phyloP scores from a whole-genome alignment of 371 early-diverging fungal genomes.

The Mortierella sp. region DNA sequence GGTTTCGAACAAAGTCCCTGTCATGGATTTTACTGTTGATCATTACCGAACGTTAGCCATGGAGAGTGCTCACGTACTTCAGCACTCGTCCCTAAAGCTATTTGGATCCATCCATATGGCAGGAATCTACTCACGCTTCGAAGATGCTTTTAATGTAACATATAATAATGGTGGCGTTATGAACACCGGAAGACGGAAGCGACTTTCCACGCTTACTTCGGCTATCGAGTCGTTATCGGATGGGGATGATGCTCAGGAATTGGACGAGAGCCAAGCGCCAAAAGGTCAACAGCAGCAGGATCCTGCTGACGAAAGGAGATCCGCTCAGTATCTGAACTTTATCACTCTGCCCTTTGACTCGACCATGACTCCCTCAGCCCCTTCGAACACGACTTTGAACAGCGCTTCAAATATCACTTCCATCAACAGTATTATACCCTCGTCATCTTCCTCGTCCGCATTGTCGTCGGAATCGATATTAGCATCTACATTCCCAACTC shows the following conservation, averaged over 20 bases:
- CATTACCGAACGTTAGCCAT: constrained; percentile 17
- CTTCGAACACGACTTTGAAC: not conserved
- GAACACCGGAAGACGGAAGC: constrained; percentile 4
- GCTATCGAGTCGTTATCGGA: constrained; percentile 13
- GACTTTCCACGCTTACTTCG: constrained; percentile 3
- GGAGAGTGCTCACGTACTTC: constrained; percentile 26
- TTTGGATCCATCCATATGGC: constrained; percentile 52
- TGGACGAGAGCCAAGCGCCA: not conserved
- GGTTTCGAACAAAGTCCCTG: constrained; percentile 40
- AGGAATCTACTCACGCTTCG: constrained; percentile 29
- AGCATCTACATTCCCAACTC: too few species aligned
- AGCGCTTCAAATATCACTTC: not conserved
- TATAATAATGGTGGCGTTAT: not conserved
- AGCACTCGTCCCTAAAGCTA: constrained; percentile 26
- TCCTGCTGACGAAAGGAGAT: constrained; percentile 12
- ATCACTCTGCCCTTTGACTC: constrained; percentile 38
- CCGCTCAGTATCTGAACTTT: constrained; percentile 30
- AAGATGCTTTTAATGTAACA: constrained; percentile 22
- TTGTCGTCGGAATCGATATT: constrained; percentile 23
- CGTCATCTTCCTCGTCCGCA: not conserved
- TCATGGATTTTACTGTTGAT: constrained; percentile 23
- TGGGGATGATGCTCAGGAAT: constrained; percentile 7
- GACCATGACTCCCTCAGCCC: constrained; percentile 1
- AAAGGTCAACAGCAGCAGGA: constrained; percentile 2
- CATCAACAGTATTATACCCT: too few species aligned